Evolutionary conservation across 1,139 yeast species (phyloP).

Genomic region (Protomyces macrosporus): DNA sequence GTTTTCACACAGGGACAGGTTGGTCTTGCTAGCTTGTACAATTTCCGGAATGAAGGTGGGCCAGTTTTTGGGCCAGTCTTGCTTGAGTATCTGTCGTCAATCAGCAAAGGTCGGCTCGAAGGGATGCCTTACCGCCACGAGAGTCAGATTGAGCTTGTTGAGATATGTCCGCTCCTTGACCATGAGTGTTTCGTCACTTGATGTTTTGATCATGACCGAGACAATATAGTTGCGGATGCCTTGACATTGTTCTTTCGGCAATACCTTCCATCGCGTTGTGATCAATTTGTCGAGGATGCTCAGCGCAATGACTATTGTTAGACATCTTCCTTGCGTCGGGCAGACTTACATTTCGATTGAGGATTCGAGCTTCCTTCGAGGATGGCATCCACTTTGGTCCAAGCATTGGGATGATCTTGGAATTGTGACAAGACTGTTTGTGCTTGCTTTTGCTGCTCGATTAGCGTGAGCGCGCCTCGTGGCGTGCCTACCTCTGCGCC

Average conservation of each 20-base stretch:
- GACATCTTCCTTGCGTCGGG: constrained; percentile 1
- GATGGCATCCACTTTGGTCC: constrained; percentile 91
- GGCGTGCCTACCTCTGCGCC: constrained; percentile 40
- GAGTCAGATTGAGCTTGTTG: constrained; percentile 86
- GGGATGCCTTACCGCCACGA: constrained; percentile 46
- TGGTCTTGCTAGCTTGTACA: constrained; percentile 74
- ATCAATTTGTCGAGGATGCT: constrained; percentile 85
- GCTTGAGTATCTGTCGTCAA: constrained; percentile 66
- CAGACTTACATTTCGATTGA: constrained; percentile 64
- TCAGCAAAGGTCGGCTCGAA: neutral
- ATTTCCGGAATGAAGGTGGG: constrained; percentile 94
- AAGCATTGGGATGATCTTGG: constrained; percentile 91
- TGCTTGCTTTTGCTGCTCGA: constrained; percentile 61
- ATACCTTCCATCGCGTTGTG: constrained; percentile 86
- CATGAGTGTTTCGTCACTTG: constrained; percentile 78
- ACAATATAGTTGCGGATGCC: constrained; percentile 92
- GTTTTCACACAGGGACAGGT: constrained; percentile 92
- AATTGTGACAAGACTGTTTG: constrained; percentile 78
- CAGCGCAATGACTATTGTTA: constrained; percentile 55
- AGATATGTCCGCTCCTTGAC: constrained; percentile 73
- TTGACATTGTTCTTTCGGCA: constrained; percentile 69
- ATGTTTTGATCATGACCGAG: constrained; percentile 85
- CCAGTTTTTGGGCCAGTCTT: constrained; percentile 99
- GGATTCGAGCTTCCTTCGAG: constrained; percentile 72
- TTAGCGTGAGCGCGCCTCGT: constrained; percentile 20